Evolutionary conservation across 495 filamentous ascomycete species (phyloP).

Genomic region (Parachaetomium inaequale): DNA sequence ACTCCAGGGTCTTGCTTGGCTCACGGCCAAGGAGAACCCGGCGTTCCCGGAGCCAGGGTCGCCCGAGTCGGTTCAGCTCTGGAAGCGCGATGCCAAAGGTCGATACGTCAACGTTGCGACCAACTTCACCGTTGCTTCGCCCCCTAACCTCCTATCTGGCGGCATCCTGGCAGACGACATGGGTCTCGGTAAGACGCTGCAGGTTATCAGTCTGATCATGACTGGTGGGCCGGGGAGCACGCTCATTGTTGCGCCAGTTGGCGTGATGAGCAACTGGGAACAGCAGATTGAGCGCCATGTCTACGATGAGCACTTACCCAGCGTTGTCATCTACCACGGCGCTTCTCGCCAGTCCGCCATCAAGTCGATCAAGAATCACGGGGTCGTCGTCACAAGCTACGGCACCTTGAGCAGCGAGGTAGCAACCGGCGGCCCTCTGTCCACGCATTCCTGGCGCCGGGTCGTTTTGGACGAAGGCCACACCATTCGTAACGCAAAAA

Average conservation of each 20-base stretch:
- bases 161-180: slow-evolving; percentile 92
- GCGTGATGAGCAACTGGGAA: slow-evolving; percentile 92
- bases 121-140: slow-evolving; percentile 55
- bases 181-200: slow-evolving; percentile 90
- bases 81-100: slow-evolving; percentile 57
- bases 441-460: slow-evolving; percentile 71
- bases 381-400: slow-evolving; percentile 85
- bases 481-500: slow-evolving; percentile 72
- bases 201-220: slow-evolving; percentile 78
- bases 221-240: slow-evolving; percentile 59
- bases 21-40: slow-evolving; percentile 72
- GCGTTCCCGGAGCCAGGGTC: slow-evolving; percentile 58
- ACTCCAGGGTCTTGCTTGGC: slow-evolving; percentile 79
- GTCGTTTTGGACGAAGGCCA: slow-evolving; percentile 89
- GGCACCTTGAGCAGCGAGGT: slow-evolving; percentile 52
- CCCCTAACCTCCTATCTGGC: slow-evolving; percentile 67
- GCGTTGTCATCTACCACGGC: slow-evolving; percentile 75
- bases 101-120: slow-evolving; percentile 74
- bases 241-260: slow-evolving; percentile 77
- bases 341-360: slow-evolving; percentile 51
- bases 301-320: slow-evolving; percentile 53
- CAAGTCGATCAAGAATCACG: slow-evolving; percentile 55
- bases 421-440: slow-evolving; percentile 46
- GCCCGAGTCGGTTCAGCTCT: slow-evolving; percentile 70
- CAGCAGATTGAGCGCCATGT: slow-evolving; percentile 77